Conservation (phyloP, 2,329 filamentous ascomycete genomes). For the Canariomyces notabilis region DNA sequence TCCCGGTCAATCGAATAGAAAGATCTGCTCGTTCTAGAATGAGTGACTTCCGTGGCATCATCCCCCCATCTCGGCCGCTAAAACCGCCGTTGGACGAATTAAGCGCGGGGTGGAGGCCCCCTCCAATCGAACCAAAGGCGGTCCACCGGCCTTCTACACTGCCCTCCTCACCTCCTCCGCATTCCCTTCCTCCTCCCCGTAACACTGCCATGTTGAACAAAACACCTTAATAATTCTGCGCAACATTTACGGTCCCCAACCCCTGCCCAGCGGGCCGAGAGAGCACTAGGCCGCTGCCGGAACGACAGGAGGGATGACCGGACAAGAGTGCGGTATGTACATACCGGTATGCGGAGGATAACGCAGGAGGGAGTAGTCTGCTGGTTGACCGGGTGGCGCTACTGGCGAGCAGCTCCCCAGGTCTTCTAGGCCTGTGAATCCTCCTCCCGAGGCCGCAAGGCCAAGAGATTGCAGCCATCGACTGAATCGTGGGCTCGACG, state of each 20-base stretch:
- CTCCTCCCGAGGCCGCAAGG: background rate
- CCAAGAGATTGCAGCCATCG: slow-evolving; percentile 4
- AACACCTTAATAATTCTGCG: slow-evolving; percentile 17
- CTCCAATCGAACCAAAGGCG: background rate
- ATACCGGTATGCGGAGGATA: slow-evolving; percentile 2
- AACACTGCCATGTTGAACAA: slow-evolving; percentile 9
- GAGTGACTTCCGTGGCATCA: slow-evolving; percentile 3
- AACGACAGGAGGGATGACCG: slow-evolving; percentile 1
- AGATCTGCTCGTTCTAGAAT: slow-evolving; percentile 4
- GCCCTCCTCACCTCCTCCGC: slow-evolving; percentile 1
- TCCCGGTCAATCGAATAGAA: slow-evolving; percentile 2
- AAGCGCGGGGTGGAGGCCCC: background rate
- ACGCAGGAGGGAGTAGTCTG: background rate
- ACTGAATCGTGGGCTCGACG: slow-evolving; percentile 8
- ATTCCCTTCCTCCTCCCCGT: slow-evolving; percentile 5
- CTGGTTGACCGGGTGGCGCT: background rate
- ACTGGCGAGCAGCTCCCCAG: slow-evolving; percentile 6
- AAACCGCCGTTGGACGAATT: background rate
- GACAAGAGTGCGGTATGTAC: slow-evolving; percentile 1
- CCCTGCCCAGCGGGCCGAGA: slow-evolving; percentile 6
- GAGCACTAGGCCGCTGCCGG: slow-evolving; percentile 6
- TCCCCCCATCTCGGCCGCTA: background rate
- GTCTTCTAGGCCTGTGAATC: background rate
- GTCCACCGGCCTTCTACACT: background rate
- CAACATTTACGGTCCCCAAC: slow-evolving; percentile 8